Evolutionary conservation across 768 basidiomycete genomes (phyloP).

Genomic region (Lactarius evosmus): DNA sequence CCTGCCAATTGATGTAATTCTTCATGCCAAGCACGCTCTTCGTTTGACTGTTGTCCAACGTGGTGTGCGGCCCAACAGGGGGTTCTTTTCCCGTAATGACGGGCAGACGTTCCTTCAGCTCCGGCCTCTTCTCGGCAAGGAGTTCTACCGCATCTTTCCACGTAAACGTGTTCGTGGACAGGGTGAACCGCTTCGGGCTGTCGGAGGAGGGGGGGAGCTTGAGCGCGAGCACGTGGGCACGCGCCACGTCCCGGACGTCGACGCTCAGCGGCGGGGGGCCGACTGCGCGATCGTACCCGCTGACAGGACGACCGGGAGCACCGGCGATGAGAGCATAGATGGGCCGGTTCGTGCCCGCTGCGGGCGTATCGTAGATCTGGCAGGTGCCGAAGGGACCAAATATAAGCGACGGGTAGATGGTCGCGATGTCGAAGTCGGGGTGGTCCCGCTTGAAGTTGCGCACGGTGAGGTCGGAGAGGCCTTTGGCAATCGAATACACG

Average conservation of each 20-base stretch:
- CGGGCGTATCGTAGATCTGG: conserved; percentile 24
- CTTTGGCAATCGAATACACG: conserved; percentile 41
- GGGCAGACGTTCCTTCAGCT: conserved; percentile 30
- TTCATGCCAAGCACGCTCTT: conserved; percentile 13
- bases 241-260: conserved; percentile 37
- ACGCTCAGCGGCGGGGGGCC: conserved; percentile 29
- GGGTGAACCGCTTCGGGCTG: conserved; percentile 28
- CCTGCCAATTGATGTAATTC: conserved; percentile 22
- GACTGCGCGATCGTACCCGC: conserved; percentile 18
- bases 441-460: conserved; percentile 32
- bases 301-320: conserved; percentile 20
- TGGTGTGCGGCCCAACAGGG: background rate
- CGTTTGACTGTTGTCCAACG: conserved; percentile 7
- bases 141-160: conserved; percentile 32
- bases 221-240: conserved; percentile 34
- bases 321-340: conserved; percentile 31
- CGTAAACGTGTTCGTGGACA: conserved; percentile 30
- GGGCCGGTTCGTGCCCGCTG: conserved; percentile 30
- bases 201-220: background rate
- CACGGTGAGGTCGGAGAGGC: conserved; percentile 31
- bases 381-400: conserved; percentile 31
- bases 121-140: conserved; percentile 30
- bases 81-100: conserved; percentile 15
- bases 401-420: conserved; percentile 35
- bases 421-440: conserved; percentile 31